These are phyloP conservation scores for Silybum marianum DNA, from an alignment of 129 eudicot genomes.

Conservation along the genomic window DNA sequence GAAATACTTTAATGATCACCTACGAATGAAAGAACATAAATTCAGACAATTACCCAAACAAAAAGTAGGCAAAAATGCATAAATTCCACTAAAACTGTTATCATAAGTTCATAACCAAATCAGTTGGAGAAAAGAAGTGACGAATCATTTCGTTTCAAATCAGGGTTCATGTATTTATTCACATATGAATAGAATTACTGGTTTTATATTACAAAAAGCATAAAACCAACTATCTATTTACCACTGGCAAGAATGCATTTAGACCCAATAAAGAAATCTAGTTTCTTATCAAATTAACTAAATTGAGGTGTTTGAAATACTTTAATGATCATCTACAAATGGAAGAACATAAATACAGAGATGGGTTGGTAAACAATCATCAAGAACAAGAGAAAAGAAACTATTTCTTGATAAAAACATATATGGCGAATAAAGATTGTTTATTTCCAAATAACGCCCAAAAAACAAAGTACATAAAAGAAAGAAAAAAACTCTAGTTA, in stretches of 20 bases:
- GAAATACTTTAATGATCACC: neutral
- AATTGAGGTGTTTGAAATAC: slow-evolving; percentile 7
- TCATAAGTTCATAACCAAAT: neutral
- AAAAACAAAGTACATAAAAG: too few relatives aligned
- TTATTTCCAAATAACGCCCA: too few relatives aligned
- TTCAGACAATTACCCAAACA: too few relatives aligned
- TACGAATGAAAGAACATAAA: neutral
- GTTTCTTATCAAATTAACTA: neutral
- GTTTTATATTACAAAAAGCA: neutral
- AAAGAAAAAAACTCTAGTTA: neutral
- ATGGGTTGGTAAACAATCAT: too few relatives aligned
- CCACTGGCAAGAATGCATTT: neutral
- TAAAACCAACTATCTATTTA: neutral
- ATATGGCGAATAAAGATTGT: neutral
- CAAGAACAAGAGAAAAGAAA: too few relatives aligned
- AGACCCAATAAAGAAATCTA: neutral
- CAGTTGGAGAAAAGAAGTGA: neutral
- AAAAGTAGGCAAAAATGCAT: too few relatives aligned
- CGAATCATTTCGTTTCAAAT: neutral
- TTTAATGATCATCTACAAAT: slow-evolving; percentile 1
- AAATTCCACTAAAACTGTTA: too few relatives aligned
- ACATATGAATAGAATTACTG: slow-evolving; percentile 5
- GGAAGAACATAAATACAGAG: neutral
- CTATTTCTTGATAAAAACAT: slow-evolving; percentile 1
- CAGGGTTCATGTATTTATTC: slow-evolving; percentile 8